Percentiles rank a stretch among this genome's conserved stretches.
phyloP scores from a whole-genome alignment of 2,329 filamentous ascomycete genomes.

The Penicillium olsonii region DNA sequence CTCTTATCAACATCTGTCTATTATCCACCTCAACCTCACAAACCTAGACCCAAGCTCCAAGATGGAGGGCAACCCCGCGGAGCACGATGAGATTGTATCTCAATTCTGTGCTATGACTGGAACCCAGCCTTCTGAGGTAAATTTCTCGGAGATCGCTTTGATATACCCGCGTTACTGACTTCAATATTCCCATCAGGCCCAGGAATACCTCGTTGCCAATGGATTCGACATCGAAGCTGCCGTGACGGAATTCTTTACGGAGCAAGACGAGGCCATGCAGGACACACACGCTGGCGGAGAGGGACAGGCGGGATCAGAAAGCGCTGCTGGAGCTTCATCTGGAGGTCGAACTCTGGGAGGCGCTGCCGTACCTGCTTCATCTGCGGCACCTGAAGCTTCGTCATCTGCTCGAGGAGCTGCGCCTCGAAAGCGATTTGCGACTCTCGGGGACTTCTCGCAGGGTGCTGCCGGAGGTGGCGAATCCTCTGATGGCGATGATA shows the following conservation, averaged over 20 bases:
- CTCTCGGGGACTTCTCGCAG: constrained; percentile 46
- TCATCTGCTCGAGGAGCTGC: constrained; percentile 28
- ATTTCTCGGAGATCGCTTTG: constrained; percentile 9
- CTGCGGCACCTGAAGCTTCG: constrained; percentile 33
- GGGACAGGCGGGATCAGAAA: constrained; percentile 25
- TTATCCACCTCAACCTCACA: neutral
- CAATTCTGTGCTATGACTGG: constrained; percentile 62
- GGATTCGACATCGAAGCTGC: constrained; percentile 68
- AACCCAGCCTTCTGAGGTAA: constrained; percentile 51
- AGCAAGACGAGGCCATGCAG: constrained; percentile 44
- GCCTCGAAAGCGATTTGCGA: constrained; percentile 50
- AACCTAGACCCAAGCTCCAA: constrained; percentile 9
- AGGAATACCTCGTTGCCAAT: constrained; percentile 64
- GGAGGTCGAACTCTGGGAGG: constrained; percentile 38
- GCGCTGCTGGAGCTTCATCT: constrained; percentile 20
- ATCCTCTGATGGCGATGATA: constrained; percentile 54
- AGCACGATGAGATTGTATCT: constrained; percentile 48
- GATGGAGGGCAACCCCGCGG: constrained; percentile 39
- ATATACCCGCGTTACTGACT: neutral
- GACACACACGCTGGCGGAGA: constrained; percentile 33
- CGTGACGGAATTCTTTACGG: constrained; percentile 61
- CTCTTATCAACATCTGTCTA: neutral
- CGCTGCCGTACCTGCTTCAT: constrained; percentile 30
- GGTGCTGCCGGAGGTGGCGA: constrained; percentile 42
- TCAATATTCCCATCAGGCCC: constrained; percentile 53